Base-by-base conservation (phyloP, 225 moss, liverwort and hornwort genomes). In the Bryum argenteum region DNA sequence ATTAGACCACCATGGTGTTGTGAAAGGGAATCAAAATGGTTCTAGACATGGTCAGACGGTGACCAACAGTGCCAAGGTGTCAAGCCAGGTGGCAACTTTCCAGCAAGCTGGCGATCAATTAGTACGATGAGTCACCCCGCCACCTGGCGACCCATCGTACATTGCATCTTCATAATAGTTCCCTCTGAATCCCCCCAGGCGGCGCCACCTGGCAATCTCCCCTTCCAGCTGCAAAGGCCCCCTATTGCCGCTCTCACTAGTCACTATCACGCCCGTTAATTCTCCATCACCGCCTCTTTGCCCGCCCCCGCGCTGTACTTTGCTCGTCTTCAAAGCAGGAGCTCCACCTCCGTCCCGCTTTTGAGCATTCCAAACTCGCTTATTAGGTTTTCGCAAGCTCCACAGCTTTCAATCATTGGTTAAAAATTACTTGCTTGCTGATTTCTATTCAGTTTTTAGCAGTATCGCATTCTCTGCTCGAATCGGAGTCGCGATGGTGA, bases 81-180 rank as follows among this genome's bases (percentile, higher is more conserved):
- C 66, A 38, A 18, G 38, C 69, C 69, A 69, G 58, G n/a, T 69
- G 69, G 58, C 58, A 44, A 6, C 16, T 11, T 11, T 42, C 15
- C 26, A 10, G 15, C 44, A 18, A 58, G 43, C 26, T 58, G 69
- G 57, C 69, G 28, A 69, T 2, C 28, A 2, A 10, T 5, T 17
- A 6, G 43, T 43, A 17, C 24, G 58, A 44, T 39, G 54, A 8
- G 20, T 47, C 47, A 47, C 26, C 10, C 24, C 14, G 33, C 48
- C 17, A 54, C 40, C 40, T 54, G 67, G 54, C 58, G 18, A 8
- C 13, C 12, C 13, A 3, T 3, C 0, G n/a, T 11, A 10, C 23
- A 40, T 14, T 8, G 4, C 41, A 24, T 11, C 7, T 23, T 43
- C 10, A 22, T 6, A 33, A 2, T 6, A 6, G 10, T 22, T 40